These are phyloP conservation scores for Aurantiochytrium sp. DNA, from an alignment of 108 stramenopile species.

Conservation along the genomic window DNA sequence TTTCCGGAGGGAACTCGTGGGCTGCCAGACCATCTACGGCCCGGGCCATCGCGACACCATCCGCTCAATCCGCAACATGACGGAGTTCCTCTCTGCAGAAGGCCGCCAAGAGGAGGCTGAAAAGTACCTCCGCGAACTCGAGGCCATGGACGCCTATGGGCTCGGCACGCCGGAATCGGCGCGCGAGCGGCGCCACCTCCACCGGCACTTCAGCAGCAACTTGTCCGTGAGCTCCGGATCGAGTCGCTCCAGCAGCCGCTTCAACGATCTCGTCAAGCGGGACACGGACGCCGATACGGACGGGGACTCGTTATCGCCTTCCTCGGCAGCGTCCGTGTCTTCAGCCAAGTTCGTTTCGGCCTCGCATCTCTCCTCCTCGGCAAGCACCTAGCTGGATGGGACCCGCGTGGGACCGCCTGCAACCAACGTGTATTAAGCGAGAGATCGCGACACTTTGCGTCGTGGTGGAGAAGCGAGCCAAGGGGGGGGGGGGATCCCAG, in stretches of 20 bases:
- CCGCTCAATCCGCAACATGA: constrained; percentile 23
- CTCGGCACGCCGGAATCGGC: neutral
- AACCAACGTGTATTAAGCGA: too few species aligned
- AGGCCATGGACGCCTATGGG: neutral
- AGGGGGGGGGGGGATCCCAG: too few species aligned
- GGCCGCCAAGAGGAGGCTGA: neutral
- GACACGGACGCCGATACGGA: neutral
- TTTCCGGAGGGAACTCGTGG: neutral
- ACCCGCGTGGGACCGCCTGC: too few species aligned
- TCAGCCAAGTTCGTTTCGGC: too few species aligned
- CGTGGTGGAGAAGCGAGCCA: too few species aligned
- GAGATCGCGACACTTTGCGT: too few species aligned
- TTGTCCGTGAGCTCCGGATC: neutral
- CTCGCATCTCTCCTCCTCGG: too few species aligned
- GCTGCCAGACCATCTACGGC: neutral
- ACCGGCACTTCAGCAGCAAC: neutral
- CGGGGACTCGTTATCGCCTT: neutral
- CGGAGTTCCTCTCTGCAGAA: neutral
- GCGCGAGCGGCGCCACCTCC: neutral
- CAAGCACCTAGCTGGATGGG: too few species aligned
- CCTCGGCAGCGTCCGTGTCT: neutral
- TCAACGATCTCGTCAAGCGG: neutral
- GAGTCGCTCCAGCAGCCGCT: neutral
- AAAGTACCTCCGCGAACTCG: neutral
- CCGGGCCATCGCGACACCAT: neutral